A percentile compares a stretch with the other conserved stretches of the same genome.
Conservation (phyloP, 1,284 basidiomycete species). For the Polyporus tsugae region DNA sequence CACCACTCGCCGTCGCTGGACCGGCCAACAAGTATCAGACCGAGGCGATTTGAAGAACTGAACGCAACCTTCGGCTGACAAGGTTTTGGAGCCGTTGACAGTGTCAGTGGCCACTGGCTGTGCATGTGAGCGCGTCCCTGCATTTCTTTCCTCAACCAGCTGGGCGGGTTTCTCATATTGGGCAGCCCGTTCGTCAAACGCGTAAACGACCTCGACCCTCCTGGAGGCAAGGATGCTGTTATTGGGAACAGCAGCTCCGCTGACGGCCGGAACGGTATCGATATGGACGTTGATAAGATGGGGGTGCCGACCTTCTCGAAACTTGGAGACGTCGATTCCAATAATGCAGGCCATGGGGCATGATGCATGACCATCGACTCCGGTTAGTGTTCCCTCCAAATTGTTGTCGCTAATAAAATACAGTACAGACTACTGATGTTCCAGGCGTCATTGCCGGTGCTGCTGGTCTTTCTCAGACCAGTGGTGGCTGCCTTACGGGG, state of each 20-base stretch:
- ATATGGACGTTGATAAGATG: constrained; percentile 36
- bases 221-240: constrained; percentile 40
- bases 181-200: constrained; percentile 30
- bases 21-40: neutral
- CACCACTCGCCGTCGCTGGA: constrained; percentile 22
- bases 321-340: too few species aligned
- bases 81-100: too few species aligned
- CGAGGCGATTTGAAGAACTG: constrained; percentile 19
- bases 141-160: neutral
- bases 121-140: too few species aligned
- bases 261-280: constrained; percentile 33
- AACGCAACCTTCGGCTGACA: constrained; percentile 3
- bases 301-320: constrained; percentile 43
- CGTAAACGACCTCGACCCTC: constrained; percentile 36
- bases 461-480: too few species aligned
- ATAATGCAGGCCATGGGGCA: too few species aligned
- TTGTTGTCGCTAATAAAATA: too few species aligned
- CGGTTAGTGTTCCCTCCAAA: too few species aligned
- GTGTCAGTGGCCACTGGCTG: constrained; percentile 21
- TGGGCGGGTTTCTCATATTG: too few species aligned
- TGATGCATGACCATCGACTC: too few species aligned
- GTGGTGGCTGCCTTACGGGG: too few species aligned
- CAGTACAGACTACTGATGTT: too few species aligned
- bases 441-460: too few species aligned
- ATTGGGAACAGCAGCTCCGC: constrained; percentile 39